Evolutionary conservation across 2,329 filamentous ascomycete genomes (phyloP).

Genomic region (Hymenoscyphus occultus): DNA sequence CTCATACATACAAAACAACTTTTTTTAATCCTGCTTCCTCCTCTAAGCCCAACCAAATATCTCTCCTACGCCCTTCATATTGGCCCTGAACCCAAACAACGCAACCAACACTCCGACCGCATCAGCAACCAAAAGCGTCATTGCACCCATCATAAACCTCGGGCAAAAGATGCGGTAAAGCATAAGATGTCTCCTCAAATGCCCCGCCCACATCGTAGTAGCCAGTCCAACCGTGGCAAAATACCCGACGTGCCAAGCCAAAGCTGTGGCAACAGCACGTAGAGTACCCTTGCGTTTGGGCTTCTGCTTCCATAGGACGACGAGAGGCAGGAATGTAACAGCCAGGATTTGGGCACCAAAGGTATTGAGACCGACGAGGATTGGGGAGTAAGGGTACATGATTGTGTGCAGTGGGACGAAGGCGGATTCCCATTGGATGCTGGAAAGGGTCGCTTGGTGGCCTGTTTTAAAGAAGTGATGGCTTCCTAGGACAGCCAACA

Average conservation of each 20-base stretch:
- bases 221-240: conserved; percentile 80
- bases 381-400: conserved; percentile 83
- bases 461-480: conserved; percentile 98
- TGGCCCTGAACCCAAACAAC: conserved; percentile 72
- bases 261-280: conserved; percentile 63
- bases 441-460: conserved; percentile 82
- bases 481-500: conserved; percentile 83
- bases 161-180: conserved; percentile 92
- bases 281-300: conserved; percentile 55
- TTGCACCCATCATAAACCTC: conserved; percentile 79
- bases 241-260: conserved; percentile 75
- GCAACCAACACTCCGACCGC: conserved; percentile 67
- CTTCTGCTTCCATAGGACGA: conserved; percentile 85
- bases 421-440: conserved; percentile 93
- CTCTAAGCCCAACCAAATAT: conserved; percentile 68
- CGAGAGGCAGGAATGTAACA: conserved; percentile 72
- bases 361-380: conserved; percentile 80
- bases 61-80: conserved; percentile 74
- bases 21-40: no score
- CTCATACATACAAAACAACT: not conserved
- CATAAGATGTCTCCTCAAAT: conserved; percentile 90
- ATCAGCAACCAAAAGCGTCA: conserved; percentile 73
- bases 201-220: conserved; percentile 86
- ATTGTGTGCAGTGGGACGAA: conserved; percentile 85
- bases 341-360: conserved; percentile 87